These are phyloP conservation scores for Monosporozyma solicola DNA, from an alignment of 805 yeast genomes.

Conservation along the genomic window DNA sequence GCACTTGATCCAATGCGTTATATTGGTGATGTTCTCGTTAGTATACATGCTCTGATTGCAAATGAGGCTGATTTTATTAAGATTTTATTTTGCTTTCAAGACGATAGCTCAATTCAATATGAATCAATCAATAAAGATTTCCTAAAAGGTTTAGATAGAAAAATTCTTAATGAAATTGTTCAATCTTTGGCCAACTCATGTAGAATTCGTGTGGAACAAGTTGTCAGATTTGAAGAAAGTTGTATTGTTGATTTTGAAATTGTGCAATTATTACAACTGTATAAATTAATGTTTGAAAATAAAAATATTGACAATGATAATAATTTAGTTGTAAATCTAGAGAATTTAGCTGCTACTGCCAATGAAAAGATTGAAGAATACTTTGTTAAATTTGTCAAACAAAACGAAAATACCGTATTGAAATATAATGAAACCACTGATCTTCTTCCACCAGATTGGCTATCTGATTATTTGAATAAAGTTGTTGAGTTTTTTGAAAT, in stretches of 20 bases:
- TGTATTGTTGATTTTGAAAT: slow-evolving; percentile 49
- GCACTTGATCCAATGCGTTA: slow-evolving; percentile 77
- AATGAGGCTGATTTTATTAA: slow-evolving; percentile 75
- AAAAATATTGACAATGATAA: slow-evolving; percentile 30
- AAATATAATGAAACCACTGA: slow-evolving; percentile 34
- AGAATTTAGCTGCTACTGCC: slow-evolving; percentile 12
- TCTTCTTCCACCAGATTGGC: slow-evolving; percentile 78
- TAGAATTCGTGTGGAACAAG: slow-evolving; percentile 59
- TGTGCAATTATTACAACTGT: slow-evolving; percentile 55
- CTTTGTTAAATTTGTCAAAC: slow-evolving; percentile 15
- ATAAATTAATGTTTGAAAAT: slow-evolving; percentile 52
- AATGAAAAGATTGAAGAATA: slow-evolving; percentile 15
- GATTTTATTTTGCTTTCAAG: slow-evolving; percentile 43
- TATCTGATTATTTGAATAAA: slow-evolving; percentile 42
- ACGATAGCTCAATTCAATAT: slow-evolving; percentile 7
- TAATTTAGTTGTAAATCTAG: slow-evolving; percentile 15
- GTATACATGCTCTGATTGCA: slow-evolving; percentile 75
- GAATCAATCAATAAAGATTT: slow-evolving; percentile 15
- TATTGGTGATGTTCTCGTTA: slow-evolving; percentile 81
- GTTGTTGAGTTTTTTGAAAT: slow-evolving; percentile 50
- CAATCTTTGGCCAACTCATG: slow-evolving; percentile 37
- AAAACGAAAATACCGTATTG: slow-evolving; percentile 13
- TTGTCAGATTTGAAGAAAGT: slow-evolving; percentile 55
- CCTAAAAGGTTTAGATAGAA: slow-evolving; percentile 21
- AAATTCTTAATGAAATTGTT: slow-evolving; percentile 25